Evolutionary conservation across 306 rosid genomes (phyloP), one percentile per base, ranked within the genome.

Genomic region (Astragalus glycyphyllos): DNA sequence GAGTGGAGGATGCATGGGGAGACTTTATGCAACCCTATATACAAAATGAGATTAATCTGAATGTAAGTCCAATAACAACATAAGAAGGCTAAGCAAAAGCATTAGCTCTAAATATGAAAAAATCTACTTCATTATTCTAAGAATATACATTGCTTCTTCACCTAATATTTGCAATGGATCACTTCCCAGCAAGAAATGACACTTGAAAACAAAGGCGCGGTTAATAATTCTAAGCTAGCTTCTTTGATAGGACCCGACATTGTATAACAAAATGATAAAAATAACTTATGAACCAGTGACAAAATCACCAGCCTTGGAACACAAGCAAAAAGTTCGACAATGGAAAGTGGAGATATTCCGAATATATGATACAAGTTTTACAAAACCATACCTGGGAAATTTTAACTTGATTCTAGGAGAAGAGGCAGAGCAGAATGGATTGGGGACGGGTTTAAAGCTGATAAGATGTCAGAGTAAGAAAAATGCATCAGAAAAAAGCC

Each of bases 391-490:
- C 89, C 92, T 66, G 66, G 49, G 57, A 72, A 74, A 66, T 20
- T 67, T 74, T 74, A 83, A 81, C 72, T 83, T 65, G 81, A 75
- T 72, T 84, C 90, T 0, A 81, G 49, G 67, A 80, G 80, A 72
- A 86, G 82, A n/a, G 96, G 84, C 20, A 76, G 74, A 62, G 84
- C 73, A 65, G 84, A 77, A 58, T 62, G 87, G 55, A 74, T 78
- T 58, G 91, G 61, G 26, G 90, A 60, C 45, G 89, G 80, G 77
- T 71, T 86, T 58, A 69, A 73, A 84, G 87, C 97, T 95, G 91
- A 79, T 65, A 6, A 64, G 53, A 77, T 44, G 42, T 58, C 13
- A 65, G 38, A 23, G 5, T 14, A 38, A 15, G 83, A 65, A 37
- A 50, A 44, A 73, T 56, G 44, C 66, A 72, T 72, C 59, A 76